Evolutionary conservation across 345 rosid genomes (phyloP).

Genomic region (Ceriops decandra): DNA sequence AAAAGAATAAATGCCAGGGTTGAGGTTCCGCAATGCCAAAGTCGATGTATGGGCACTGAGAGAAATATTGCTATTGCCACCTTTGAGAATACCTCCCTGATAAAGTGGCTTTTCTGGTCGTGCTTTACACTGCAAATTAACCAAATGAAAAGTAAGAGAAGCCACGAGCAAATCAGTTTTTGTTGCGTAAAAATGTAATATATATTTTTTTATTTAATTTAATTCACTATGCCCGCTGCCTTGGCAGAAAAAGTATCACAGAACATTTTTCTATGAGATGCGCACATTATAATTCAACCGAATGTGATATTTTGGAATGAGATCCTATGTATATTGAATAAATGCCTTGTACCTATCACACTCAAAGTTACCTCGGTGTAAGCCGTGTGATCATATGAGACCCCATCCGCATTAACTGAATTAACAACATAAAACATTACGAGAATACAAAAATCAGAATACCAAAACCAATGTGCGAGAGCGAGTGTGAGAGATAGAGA

Average conservation of each 20-base stretch:
- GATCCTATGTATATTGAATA: background rate
- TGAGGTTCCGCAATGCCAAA: constrained; percentile 52
- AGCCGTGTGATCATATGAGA: constrained; percentile 66
- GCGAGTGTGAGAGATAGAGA: constrained; percentile 2
- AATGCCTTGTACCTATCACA: background rate
- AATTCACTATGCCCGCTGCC: too few relatives aligned
- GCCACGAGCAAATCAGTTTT: background rate
- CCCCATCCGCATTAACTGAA: constrained; percentile 46
- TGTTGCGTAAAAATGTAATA: too few relatives aligned
- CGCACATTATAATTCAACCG: background rate
- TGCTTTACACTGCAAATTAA: constrained; percentile 53
- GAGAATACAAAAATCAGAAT: background rate
- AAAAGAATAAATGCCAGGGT: constrained; percentile 52
- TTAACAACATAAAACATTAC: background rate
- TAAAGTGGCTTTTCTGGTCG: constrained; percentile 60
- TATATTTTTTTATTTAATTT: too few relatives aligned
- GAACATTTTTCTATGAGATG: too few relatives aligned
- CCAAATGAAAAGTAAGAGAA: background rate
- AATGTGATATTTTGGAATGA: background rate
- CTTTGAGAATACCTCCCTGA: constrained; percentile 68
- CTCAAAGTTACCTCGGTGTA: constrained; percentile 51
- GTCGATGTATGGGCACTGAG: constrained; percentile 40
- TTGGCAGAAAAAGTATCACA: too few relatives aligned
- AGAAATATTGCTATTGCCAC: constrained; percentile 2
- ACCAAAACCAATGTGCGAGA: background rate